Evolutionary conservation across 164 flowering plant genomes (phyloP).

Genomic region (Saururus chinensis): DNA sequence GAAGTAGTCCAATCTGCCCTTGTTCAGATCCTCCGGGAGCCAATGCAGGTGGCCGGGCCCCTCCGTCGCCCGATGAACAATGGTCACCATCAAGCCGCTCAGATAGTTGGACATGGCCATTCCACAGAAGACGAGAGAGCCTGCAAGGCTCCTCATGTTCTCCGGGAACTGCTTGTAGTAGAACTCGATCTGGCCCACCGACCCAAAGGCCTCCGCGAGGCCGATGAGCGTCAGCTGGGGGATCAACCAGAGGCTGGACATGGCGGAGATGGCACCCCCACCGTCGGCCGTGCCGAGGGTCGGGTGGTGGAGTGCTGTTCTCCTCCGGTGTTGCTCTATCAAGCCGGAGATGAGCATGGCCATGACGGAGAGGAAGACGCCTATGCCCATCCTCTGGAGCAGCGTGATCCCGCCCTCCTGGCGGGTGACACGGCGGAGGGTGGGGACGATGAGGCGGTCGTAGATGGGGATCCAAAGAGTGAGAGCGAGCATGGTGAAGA

Average conservation of each 20-base stretch:
- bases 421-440: conserved; percentile 21
- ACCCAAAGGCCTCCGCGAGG: conserved; percentile 38
- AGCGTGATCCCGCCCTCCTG: conserved; percentile 43
- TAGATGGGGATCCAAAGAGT: conserved; percentile 57
- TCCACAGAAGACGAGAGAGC: conserved; percentile 26
- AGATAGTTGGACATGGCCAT: conserved; percentile 37
- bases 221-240: conserved; percentile 41
- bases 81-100: conserved; percentile 28
- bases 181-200: conserved; percentile 42
- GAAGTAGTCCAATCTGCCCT: conserved; percentile 39
- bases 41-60: conserved; percentile 13
- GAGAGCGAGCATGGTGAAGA: conserved; percentile 38
- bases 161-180: conserved; percentile 69
- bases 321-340: conserved; percentile 33
- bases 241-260: conserved; percentile 47
- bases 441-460: conserved; percentile 42
- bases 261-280: conserved; percentile 31
- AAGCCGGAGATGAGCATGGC: conserved; percentile 29
- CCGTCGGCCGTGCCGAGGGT: conserved; percentile 11
- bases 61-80: conserved; percentile 12
- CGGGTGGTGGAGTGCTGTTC: conserved; percentile 20
- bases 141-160: conserved; percentile 58
- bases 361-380: conserved; percentile 28
- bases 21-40: conserved; percentile 46
- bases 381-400: conserved; percentile 49